Conservation (phyloP, 805 yeast genomes). For the Isabelozyma rhagii region DNA sequence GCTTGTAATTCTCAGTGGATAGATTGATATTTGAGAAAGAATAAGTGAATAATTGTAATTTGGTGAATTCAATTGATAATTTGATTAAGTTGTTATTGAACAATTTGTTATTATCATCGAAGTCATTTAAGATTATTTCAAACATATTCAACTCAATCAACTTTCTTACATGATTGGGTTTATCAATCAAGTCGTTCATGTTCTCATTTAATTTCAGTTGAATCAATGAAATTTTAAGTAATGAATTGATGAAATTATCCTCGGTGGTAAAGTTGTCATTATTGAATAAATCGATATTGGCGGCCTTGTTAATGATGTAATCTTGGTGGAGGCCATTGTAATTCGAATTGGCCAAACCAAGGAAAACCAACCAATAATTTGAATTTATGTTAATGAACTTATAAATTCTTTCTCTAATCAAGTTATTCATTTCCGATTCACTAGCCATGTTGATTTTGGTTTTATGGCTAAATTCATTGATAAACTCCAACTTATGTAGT, state of each 20-base stretch:
- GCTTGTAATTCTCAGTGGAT: conserved; percentile 24
- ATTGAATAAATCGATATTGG: conserved; percentile 16
- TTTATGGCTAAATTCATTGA: conserved; percentile 39
- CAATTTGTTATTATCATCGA: conserved; percentile 8
- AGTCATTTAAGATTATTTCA: conserved; percentile 35
- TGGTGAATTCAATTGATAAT: conserved; percentile 33
- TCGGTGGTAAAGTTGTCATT: conserved; percentile 2
- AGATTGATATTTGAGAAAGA: conserved; percentile 26
- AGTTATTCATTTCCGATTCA: conserved; percentile 29
- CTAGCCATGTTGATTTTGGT: conserved; percentile 20
- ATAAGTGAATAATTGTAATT: conserved; percentile 35
- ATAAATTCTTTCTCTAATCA: conserved; percentile 39
- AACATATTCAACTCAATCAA: conserved; percentile 41
- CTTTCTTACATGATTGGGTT: conserved; percentile 22
- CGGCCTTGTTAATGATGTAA: conserved; percentile 33
- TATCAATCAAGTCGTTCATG: conserved; percentile 28
- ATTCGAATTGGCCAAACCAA: conserved; percentile 33
- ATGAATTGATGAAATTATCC: conserved; percentile 22
- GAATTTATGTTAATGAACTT: conserved; percentile 41
- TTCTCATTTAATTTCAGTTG: conserved; percentile 40
- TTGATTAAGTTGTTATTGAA: conserved; percentile 21
- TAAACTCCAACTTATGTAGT: conserved; percentile 38
- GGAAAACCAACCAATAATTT: conserved; percentile 39
- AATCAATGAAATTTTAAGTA: conserved; percentile 30
- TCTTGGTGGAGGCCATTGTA: conserved; percentile 32